Percentiles rank a stretch among this genome's conserved stretches.
phyloP scores from a whole-genome alignment of 116 monocot species.

The Thalassia testudinum region DNA sequence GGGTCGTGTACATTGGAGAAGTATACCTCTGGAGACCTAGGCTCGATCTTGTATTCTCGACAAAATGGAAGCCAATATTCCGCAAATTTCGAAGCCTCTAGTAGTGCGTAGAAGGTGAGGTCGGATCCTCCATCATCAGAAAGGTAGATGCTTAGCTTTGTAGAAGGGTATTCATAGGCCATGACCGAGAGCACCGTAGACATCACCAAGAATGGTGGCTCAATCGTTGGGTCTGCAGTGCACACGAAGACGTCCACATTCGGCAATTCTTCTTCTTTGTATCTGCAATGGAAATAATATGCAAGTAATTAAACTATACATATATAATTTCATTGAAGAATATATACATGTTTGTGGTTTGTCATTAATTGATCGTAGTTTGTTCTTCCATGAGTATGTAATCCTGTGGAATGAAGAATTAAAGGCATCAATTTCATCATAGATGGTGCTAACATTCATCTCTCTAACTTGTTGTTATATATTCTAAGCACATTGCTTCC shows the following conservation, averaged over 20 bases:
- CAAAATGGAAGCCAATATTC: conserved; percentile 45
- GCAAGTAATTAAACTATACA: background rate
- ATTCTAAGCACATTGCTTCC: no score
- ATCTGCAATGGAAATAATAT: background rate
- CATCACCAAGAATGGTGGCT: conserved; percentile 44
- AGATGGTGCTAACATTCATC: no score
- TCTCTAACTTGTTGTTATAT: no score
- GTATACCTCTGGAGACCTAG: conserved; percentile 40
- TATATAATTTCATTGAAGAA: no score
- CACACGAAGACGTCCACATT: conserved; percentile 31
- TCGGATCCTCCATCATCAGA: conserved; percentile 47
- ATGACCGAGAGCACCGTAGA: conserved; percentile 38
- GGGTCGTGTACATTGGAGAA: conserved; percentile 9
- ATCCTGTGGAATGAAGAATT: no score
- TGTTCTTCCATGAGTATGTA: no score
- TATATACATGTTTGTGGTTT: no score
- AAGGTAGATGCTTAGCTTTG: conserved; percentile 35
- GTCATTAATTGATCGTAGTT: no score
- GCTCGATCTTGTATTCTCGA: conserved; percentile 27
- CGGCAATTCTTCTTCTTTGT: conserved; percentile 8
- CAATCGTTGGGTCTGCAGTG: conserved; percentile 34
- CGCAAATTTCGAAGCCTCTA: conserved; percentile 30
- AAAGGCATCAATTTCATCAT: no score
- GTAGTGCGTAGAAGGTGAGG: conserved; percentile 37
- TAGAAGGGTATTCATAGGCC: conserved; percentile 39